Conservation (phyloP, 2,329 filamentous ascomycete species). For the Cordyceps farinosa region DNA sequence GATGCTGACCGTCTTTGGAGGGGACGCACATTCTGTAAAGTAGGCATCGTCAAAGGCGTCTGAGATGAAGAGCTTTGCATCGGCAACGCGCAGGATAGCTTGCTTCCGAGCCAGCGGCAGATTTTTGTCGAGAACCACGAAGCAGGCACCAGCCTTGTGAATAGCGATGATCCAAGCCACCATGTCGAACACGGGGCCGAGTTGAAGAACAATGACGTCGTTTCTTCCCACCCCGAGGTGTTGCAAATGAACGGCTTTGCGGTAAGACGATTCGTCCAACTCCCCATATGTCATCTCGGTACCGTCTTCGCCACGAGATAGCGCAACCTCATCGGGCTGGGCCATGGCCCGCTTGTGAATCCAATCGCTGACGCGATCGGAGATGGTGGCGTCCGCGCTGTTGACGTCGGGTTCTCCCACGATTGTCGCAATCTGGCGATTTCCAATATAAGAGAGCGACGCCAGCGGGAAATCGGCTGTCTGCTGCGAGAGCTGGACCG, state of each 20-base stretch:
- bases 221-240: not conserved
- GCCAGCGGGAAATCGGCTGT: not conserved
- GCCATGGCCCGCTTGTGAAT: not conserved
- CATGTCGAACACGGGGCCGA: not conserved
- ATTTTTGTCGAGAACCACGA: not conserved
- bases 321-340: not conserved
- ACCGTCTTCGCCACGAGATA: not conserved
- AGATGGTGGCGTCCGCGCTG: not conserved
- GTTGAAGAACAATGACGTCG: not conserved
- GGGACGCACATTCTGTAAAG: not conserved
- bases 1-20: not conserved
- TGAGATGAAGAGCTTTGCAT: not conserved
- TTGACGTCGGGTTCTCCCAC: not conserved
- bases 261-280: not conserved
- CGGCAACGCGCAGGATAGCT: conserved; percentile 5
- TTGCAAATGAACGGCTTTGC: not conserved
- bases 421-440: not conserved
- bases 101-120: conserved; percentile 4
- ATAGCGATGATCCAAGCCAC: conserved; percentile 1
- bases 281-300: not conserved
- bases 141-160: conserved; percentile 1
- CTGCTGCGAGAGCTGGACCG: not conserved
- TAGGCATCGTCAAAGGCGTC: not conserved
- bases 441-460: not conserved
- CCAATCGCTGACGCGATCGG: not conserved